Evolutionary conservation across 139 green algal genomes (phyloP).

Genomic region (Chlorella ohadii): DNA sequence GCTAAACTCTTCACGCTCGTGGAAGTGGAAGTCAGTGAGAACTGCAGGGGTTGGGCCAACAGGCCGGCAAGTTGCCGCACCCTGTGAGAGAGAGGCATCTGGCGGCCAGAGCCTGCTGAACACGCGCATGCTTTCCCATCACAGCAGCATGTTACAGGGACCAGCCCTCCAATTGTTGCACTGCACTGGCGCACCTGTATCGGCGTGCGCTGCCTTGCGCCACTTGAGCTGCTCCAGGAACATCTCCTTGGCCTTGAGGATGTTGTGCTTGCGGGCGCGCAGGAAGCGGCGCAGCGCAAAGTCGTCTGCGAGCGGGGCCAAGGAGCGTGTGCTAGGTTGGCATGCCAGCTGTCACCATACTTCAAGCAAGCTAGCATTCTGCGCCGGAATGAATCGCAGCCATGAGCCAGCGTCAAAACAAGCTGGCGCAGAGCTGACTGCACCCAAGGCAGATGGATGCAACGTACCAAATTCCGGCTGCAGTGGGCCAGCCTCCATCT

Average conservation of each 20-base stretch:
- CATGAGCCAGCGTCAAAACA: not conserved
- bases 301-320: not conserved
- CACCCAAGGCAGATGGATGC: too few relatives aligned
- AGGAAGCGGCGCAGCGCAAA: conserved; percentile 61
- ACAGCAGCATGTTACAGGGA: not conserved
- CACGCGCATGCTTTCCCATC: too few relatives aligned
- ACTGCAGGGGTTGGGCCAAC: conserved; percentile 34
- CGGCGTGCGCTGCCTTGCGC: conserved; percentile 11
- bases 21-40: conserved; percentile 85
- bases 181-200: not conserved
- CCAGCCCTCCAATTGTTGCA: too few relatives aligned
- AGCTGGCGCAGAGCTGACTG: not conserved
- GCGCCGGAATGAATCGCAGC: too few relatives aligned
- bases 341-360: not conserved
- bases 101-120: too few relatives aligned
- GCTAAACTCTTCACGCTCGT: conserved; percentile 84
- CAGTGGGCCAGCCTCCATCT: conserved; percentile 25
- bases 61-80: too few relatives aligned
- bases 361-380: not conserved
- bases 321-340: not conserved
- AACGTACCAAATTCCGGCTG: conserved; percentile 15
- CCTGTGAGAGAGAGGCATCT: too few relatives aligned
- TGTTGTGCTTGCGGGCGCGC: conserved; percentile 62
- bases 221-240: conserved; percentile 30
- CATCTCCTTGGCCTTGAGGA: conserved; percentile 61